phyloP scores from a whole-genome alignment of 176 grass and related monocot species.

The Urochloa ruziziensis region DNA sequence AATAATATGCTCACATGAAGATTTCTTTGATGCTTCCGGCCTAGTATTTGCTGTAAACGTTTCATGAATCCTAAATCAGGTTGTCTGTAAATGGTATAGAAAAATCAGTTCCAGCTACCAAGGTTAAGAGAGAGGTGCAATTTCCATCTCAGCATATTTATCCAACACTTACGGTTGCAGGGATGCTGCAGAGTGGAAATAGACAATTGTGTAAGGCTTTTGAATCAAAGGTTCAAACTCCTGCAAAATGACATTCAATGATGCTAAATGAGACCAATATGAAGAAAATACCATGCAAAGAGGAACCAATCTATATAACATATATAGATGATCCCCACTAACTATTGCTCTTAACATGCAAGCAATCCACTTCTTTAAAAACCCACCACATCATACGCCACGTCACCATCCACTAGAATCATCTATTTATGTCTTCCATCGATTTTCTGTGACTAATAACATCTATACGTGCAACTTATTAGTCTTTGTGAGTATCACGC shows the following conservation, averaged over 20 bases:
- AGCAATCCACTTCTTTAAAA: no score
- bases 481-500: no score
- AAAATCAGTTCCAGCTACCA: conserved; percentile 2
- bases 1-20: conserved; percentile 70
- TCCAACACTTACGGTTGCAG: conserved; percentile 78
- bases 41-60: conserved; percentile 80
- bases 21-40: conserved; percentile 88
- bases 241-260: conserved; percentile 35
- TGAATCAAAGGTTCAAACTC: conserved; percentile 97
- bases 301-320: not conserved
- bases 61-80: conserved; percentile 98
- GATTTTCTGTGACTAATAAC: no score
- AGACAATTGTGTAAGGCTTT: conserved; percentile 91
- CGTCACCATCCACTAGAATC: no score
- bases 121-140: conserved; percentile 10
- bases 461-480: no score
- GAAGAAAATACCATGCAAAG: not conserved
- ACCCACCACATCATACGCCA: no score
- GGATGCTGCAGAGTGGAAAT: conserved; percentile 87
- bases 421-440: no score
- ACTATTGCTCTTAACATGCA: no score
- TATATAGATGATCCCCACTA: no score
- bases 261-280: conserved; percentile 1
- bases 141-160: conserved; percentile 23
- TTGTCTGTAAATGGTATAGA: conserved; percentile 53